Evolutionary conservation across 352 stramenopile species (phyloP).

Genomic region (Phytopythium oedochilum): DNA sequence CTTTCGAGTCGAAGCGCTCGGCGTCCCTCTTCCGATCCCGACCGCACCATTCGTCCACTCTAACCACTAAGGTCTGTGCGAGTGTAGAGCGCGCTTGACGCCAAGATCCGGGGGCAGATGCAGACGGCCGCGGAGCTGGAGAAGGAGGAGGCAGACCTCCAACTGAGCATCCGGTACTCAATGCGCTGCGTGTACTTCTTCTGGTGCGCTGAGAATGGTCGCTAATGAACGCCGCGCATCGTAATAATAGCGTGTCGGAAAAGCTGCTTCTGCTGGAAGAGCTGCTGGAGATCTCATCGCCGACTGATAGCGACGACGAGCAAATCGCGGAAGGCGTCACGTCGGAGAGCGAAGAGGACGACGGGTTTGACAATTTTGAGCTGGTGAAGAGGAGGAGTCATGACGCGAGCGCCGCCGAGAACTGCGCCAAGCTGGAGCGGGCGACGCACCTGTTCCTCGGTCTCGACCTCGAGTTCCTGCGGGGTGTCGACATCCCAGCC

Average conservation of each 20-base stretch:
- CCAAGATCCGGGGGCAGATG: constrained; percentile 48
- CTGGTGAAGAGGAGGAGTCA: constrained; percentile 30
- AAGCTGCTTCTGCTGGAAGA: constrained; percentile 75
- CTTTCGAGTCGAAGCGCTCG: background rate
- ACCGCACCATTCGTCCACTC: background rate
- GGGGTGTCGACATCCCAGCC: constrained; percentile 54
- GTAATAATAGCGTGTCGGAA: constrained; percentile 45
- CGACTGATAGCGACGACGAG: constrained; percentile 23
- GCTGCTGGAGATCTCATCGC: constrained; percentile 58
- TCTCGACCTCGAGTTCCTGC: constrained; percentile 71
- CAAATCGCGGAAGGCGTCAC: constrained; percentile 4
- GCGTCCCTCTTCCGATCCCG: background rate
- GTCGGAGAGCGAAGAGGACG: constrained; percentile 31
- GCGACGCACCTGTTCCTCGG: constrained; percentile 71
- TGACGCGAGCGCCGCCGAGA: constrained; percentile 37
- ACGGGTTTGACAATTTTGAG: constrained; percentile 76
- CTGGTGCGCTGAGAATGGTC: no score
- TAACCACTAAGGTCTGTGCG: no score
- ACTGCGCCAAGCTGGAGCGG: constrained; percentile 69
- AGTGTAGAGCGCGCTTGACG: constrained; percentile 35
- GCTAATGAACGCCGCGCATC: no score
- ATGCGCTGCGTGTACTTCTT: background rate
- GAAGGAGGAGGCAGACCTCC: constrained; percentile 41
- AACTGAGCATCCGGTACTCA: constrained; percentile 56
- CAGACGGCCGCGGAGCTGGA: constrained; percentile 36